Base-by-base conservation (phyloP, 2,329 filamentous ascomycete species). In the Colletotrichum shisoi region DNA sequence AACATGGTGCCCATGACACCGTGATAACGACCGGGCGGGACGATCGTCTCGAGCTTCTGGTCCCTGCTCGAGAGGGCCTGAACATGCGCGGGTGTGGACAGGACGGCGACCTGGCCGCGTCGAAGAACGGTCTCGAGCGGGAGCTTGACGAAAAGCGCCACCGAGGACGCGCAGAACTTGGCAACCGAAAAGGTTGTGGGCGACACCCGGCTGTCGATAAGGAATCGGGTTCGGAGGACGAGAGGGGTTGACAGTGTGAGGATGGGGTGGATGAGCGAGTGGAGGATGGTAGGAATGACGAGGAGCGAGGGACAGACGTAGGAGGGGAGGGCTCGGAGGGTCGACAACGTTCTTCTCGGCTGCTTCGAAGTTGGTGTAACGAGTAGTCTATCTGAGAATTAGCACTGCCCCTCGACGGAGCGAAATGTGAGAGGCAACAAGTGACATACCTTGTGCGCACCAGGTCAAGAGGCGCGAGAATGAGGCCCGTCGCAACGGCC, bases 1-100 rank as follows among this genome's bases (percentile, higher is more conserved):
- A 93, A 94, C 86, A 97, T 94, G 2, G 94, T 97, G 3, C 93
- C 92, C n/a, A 95, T 77, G 1, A 97, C 84, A n/a, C 95, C 95
- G 40, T 87, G 84, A 76, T 97, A 99, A 4, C 87, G 87, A 2
- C 93, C 94, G 0, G 92, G 84, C 2, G 91, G 88, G 0, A 98
- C 88, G 62, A 97, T 89, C 0, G 92, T 93, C 62, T 92, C 88
- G 52, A 91, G 75, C 54, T 78, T 76, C 39, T 77, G 76, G 3
- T 76, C 77, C 34, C 77, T 74, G 44, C 59, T 39, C 21, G 83
- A 80, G 3, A 86, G 77, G 0, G 87, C 85, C 12, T 77, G 76
- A 2, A 84, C 71, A 63, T 87, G 85, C 12, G 79, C 73, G 1
- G 84, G 83, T 15, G 83, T 83, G 17, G 84, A 84, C 52, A 92